Evolutionary conservation across 176 grass and related monocot genomes (phyloP), one percentile per base, ranked within the genome.

Genomic region (Juncus inflexus): DNA sequence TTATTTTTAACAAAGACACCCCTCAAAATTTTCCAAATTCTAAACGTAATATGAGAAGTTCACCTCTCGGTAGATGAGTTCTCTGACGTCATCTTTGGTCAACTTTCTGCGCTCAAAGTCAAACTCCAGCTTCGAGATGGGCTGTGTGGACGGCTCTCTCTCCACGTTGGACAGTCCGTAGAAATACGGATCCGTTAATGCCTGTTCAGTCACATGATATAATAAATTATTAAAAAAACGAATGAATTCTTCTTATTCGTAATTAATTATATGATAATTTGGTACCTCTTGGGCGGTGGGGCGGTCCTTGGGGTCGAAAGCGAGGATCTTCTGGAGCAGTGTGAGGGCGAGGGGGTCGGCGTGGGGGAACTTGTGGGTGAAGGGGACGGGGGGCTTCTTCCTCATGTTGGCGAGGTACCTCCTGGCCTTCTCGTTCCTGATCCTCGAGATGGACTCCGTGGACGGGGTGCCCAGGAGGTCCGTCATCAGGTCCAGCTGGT

Each of bases 41-140:
- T 13, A 51, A 12, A 16, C 60, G 64, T 6, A 63, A 37, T 69
- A 54, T 43, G 61, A 28, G n/a, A 61, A 43, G n/a, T 11, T 3
- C 78, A 87, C 91, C 87, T 96, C 91, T 78, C 81, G 67, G 49
- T 96, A 96, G 70, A 96, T 96, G 56, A 96, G 49, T 57, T 96
- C 91, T 12, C 79, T 84, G 14, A 96, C 84, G 78, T 96, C 91
- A 69, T 96, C 91, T 80, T 82, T 96, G 53, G 81, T 53, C 41
- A 96, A 68, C 78, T 96, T 96, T 42, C 86, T 87, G 74, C 84
- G 84, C 65, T 96, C 91, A 51, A 96, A 96, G 13, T 96, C 91
- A 87, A 96, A 96, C 37, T 96, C 91, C 51, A 96, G 73, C 83
- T 76, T 96, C 2, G 84, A 85, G 50, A 96, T 96, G 40, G 83